These are phyloP conservation scores for Nemania serpens DNA, from an alignment of 2,329 filamentous ascomycete species.

Conservation along the genomic window DNA sequence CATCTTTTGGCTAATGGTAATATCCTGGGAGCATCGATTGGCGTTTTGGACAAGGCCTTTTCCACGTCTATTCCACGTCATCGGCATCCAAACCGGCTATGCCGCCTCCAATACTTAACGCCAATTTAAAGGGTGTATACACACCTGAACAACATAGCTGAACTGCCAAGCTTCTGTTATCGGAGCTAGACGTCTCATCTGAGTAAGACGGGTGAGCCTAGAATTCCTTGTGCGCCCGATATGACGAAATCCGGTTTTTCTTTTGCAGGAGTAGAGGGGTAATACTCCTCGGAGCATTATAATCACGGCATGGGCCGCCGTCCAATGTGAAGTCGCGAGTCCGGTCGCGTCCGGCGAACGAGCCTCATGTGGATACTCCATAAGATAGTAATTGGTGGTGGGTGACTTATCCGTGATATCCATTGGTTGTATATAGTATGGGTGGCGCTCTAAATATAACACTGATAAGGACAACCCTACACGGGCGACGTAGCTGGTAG, in stretches of 20 bases:
- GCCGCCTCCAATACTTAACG: no score
- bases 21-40: no score
- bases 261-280: background rate
- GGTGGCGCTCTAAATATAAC: slow-evolving; percentile 2
- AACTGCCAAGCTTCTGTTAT: background rate
- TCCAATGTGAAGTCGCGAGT: slow-evolving; percentile 4
- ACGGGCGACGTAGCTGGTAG: background rate
- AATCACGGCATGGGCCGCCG: background rate
- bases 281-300: background rate
- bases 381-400: background rate
- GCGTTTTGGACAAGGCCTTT: no score
- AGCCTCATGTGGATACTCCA: slow-evolving; percentile 1
- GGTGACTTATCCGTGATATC: background rate
- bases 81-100: no score
- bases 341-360: slow-evolving; percentile 3
- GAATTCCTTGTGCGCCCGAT: background rate
- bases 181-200: background rate
- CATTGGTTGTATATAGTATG: background rate
- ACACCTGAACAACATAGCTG: background rate
- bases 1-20: no score
- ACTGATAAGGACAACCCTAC: background rate
- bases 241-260: slow-evolving; percentile 1
- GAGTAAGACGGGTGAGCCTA: slow-evolving; percentile 4
- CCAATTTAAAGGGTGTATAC: no score
- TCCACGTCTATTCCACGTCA: no score